phyloP scores from a whole-genome alignment of 1,139 yeast genomes.

The Sugiyamaella japonica region DNA sequence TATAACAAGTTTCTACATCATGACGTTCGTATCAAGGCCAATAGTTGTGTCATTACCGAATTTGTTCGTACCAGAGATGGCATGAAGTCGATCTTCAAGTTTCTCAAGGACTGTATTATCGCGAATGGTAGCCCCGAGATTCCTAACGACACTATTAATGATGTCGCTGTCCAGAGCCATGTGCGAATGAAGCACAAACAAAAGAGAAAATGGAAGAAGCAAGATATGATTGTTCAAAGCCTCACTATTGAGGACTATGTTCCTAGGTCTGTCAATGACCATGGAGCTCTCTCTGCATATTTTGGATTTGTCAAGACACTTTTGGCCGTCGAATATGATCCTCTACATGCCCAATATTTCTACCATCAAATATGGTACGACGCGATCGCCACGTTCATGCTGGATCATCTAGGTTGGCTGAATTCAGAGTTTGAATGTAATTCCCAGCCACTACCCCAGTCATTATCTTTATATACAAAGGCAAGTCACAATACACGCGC shows the following conservation, averaged over 20 bases:
- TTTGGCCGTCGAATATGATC: conserved; percentile 1
- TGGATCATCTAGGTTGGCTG: conserved; percentile 11
- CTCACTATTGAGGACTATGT: conserved; percentile 4
- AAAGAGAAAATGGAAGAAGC: conserved; percentile 13
- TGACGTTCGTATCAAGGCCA: neutral
- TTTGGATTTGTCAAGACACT: conserved; percentile 10
- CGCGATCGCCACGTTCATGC: conserved; percentile 7
- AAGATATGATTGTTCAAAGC: neutral
- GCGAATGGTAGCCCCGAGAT: conserved; percentile 8
- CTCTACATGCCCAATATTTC: neutral
- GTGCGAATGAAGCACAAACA: conserved; percentile 8
- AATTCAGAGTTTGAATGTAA: neutral
- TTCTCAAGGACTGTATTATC: conserved; percentile 10
- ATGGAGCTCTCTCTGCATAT: conserved; percentile 12
- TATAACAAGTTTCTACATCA: conserved; percentile 3
- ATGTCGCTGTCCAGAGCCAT: conserved; percentile 6
- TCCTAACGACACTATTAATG: conserved; percentile 4
- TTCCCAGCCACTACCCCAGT: neutral
- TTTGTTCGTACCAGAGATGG: conserved; percentile 12
- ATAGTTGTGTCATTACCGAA: conserved; percentile 6
- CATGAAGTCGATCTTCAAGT: conserved; percentile 10
- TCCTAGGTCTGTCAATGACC: conserved; percentile 11
- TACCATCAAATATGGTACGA: conserved; percentile 16
- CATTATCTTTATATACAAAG: neutral
- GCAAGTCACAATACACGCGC: neutral